These are phyloP conservation scores for Aspergillus transmontanensis DNA, from an alignment of 2,329 filamentous ascomycete species.

Conservation along the genomic window DNA sequence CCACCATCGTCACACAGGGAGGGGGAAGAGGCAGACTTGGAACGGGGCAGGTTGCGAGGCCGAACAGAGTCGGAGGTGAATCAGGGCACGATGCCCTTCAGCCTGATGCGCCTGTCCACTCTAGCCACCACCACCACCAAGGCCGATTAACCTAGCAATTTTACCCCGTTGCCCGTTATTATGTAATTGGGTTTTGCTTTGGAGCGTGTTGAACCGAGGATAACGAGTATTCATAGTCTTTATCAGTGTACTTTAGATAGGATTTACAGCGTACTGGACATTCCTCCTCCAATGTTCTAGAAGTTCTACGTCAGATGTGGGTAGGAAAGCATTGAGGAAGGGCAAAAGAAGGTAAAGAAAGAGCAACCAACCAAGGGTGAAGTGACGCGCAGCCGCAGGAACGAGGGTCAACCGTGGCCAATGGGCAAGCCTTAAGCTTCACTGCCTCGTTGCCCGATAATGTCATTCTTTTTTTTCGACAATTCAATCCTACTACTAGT, in stretches of 20 bases:
- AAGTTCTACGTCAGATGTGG: too few relatives aligned
- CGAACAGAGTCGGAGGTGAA: background rate
- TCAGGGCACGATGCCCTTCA: background rate
- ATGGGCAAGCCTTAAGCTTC: background rate
- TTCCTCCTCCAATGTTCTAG: too few relatives aligned
- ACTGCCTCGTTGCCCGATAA: background rate
- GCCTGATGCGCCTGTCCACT: background rate
- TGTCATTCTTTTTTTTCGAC: background rate
- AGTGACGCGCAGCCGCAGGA: background rate
- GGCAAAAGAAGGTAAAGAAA: background rate
- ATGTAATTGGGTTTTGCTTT: background rate
- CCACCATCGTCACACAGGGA: background rate
- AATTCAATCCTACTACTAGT: background rate
- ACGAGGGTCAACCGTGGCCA: background rate
- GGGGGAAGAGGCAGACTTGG: background rate
- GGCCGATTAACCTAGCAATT: background rate
- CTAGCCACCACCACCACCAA: background rate
- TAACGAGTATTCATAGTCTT: background rate
- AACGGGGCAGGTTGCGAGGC: background rate
- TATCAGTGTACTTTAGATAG: background rate
- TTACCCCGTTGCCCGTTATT: background rate
- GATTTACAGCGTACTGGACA: too few relatives aligned
- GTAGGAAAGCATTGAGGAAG: too few relatives aligned
- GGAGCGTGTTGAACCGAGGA: background rate
- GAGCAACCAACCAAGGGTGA: background rate